Percentiles rank a stretch among this genome's conserved stretches.
These are phyloP conservation scores for Xerocomellus amylosporus DNA, from an alignment of 768 basidiomycete species.

Conservation along the genomic window DNA sequence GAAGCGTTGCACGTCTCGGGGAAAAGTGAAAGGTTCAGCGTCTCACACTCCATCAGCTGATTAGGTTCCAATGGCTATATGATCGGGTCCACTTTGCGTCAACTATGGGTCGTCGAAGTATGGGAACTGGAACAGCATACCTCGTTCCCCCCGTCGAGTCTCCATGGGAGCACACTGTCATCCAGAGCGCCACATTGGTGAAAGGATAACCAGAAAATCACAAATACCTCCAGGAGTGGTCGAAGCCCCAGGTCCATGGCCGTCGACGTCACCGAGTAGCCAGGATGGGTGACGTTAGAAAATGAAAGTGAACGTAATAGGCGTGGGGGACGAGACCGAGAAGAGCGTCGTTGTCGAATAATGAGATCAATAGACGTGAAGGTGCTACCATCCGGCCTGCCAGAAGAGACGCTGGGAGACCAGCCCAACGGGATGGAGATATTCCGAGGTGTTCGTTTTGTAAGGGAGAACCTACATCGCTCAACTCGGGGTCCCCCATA, in stretches of 20 bases:
- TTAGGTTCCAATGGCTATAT: background rate
- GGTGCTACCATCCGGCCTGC: background rate
- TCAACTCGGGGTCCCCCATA: background rate
- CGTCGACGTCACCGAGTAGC: background rate
- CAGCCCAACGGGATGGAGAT: background rate
- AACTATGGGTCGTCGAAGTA: background rate
- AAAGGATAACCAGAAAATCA: conserved; percentile 1
- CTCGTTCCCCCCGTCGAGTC: background rate
- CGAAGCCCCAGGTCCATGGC: conserved; percentile 13
- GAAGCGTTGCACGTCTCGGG: background rate
- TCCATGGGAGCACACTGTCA: background rate
- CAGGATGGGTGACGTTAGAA: background rate
- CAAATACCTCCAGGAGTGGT: background rate
- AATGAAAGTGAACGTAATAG: background rate
- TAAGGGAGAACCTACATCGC: background rate
- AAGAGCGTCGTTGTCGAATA: background rate
- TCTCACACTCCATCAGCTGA: conserved; percentile 17
- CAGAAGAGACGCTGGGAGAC: background rate
- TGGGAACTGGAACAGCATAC: conserved; percentile 3
- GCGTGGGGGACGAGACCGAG: background rate
- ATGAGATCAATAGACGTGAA: background rate
- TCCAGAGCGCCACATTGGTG: conserved; percentile 3
- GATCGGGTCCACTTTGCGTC: background rate
- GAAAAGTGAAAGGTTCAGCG: conserved; percentile 6
- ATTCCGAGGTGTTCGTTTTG: background rate